Evolutionary conservation across 1,139 yeast genomes (phyloP).

Genomic region (Yamadazyma spencermartinsiae): DNA sequence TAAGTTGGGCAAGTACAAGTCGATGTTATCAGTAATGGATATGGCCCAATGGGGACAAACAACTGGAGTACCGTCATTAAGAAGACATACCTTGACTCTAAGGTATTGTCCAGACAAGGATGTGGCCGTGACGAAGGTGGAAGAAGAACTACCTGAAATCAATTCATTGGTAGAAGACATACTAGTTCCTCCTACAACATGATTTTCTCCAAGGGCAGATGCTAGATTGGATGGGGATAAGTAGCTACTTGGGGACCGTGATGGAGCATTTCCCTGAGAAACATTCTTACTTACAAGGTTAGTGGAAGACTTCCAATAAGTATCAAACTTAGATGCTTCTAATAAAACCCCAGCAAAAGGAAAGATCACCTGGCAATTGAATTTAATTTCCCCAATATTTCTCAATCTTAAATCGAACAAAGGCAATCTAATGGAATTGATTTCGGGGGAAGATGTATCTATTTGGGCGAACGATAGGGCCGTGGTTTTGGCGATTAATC

Average conservation of each 20-base stretch:
- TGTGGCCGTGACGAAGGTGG: conserved; percentile 88
- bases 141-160: conserved; percentile 26
- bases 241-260: conserved; percentile 33
- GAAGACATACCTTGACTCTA: conserved; percentile 65
- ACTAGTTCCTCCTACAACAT: conserved; percentile 13
- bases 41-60: conserved; percentile 75
- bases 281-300: conserved; percentile 36
- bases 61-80: conserved; percentile 84
- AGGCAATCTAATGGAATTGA: conserved; percentile 62
- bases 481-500: conserved; percentile 85
- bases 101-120: conserved; percentile 82
- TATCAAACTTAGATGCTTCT: conserved; percentile 90
- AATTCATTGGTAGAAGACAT: conserved; percentile 21
- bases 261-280: conserved; percentile 30
- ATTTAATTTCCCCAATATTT: conserved; percentile 77
- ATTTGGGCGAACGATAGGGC: conserved; percentile 59
- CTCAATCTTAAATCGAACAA: conserved; percentile 79
- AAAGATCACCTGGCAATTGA: conserved; percentile 78
- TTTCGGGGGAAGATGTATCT: conserved; percentile 46
- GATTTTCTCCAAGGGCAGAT: conserved; percentile 13
- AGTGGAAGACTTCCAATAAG: conserved; percentile 92
- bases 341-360: conserved; percentile 87
- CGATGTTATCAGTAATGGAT: conserved; percentile 55
- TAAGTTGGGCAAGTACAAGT: conserved; percentile 50
- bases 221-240: conserved; percentile 18